Evolutionary conservation across 2,329 filamentous ascomycete species (phyloP).

Genomic region (Colletotrichum lentis): DNA sequence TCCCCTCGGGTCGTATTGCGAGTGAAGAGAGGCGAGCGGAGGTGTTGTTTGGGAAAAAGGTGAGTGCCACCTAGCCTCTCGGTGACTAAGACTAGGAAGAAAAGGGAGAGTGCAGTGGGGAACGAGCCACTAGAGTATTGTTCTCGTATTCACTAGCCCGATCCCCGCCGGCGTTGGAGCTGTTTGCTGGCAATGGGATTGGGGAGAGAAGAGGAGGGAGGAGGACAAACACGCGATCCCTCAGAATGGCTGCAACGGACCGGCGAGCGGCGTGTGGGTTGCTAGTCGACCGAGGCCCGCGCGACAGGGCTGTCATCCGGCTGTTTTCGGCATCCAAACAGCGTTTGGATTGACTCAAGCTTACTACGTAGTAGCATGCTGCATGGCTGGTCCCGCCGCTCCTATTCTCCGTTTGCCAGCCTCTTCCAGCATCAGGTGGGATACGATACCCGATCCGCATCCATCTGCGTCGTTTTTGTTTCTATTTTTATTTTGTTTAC

Average conservation of each 20-base stretch:
- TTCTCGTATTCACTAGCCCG: slow-evolving; percentile 33
- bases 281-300: slow-evolving; percentile 1
- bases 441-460: neutral
- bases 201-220: neutral
- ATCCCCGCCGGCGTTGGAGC: neutral
- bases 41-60: neutral
- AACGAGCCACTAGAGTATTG: slow-evolving; percentile 16
- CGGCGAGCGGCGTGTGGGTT: neutral
- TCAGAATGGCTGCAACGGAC: slow-evolving; percentile 15
- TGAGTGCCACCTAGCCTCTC: neutral
- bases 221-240: slow-evolving; percentile 3
- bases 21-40: slow-evolving; percentile 11
- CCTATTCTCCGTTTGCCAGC: slow-evolving; percentile 19
- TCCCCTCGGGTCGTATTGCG: slow-evolving; percentile 32
- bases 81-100: slow-evolving; percentile 6
- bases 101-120: slow-evolving; percentile 28
- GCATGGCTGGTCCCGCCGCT: slow-evolving; percentile 6
- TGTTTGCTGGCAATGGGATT: neutral
- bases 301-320: slow-evolving; percentile 14
- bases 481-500: too few species aligned
- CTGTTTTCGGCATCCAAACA: slow-evolving; percentile 31
- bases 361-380: too few species aligned
- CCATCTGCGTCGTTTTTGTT: too few species aligned
- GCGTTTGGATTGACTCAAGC: slow-evolving; percentile 2
- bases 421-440: slow-evolving; percentile 1